A percentile compares a stretch with the other conserved stretches of the same genome.
phyloP scores from a whole-genome alignment of 2,329 filamentous ascomycete genomes.

The Talaromyces sp. region DNA sequence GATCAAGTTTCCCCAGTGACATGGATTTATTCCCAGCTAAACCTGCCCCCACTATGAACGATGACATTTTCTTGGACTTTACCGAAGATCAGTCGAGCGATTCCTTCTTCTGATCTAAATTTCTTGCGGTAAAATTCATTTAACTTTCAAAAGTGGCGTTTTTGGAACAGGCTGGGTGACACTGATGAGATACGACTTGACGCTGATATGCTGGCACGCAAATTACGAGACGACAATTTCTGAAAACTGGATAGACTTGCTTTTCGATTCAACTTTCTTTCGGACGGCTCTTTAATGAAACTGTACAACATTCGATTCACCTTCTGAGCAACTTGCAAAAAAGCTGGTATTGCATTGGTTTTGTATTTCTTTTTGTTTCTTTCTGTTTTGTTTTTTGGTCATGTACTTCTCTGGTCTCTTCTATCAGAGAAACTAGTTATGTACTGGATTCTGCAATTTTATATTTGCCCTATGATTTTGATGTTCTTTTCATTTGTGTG shows the following conservation, averaged over 20 bases:
- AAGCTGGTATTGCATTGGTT: neutral
- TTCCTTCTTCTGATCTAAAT: conserved; percentile 4
- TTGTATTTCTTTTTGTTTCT: neutral
- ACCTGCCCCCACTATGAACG: conserved; percentile 18
- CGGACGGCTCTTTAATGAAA: conserved; percentile 9
- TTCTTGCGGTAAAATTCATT: neutral
- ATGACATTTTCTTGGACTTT: conserved; percentile 34
- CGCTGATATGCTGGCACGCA: neutral
- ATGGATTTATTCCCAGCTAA: conserved; percentile 29
- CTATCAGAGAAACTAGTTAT: neutral
- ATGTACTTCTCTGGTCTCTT: neutral
- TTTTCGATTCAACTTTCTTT: conserved; percentile 8
- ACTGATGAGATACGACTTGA: neutral
- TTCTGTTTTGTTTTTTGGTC: neutral
- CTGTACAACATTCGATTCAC: conserved; percentile 12
- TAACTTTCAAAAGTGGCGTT: neutral
- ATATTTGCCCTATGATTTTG: neutral
- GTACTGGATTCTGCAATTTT: neutral
- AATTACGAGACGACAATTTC: neutral
- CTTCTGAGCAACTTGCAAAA: neutral
- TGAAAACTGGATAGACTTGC: conserved; percentile 3
- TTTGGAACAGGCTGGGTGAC: neutral
- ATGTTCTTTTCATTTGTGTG: neutral
- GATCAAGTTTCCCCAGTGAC: conserved; percentile 27
- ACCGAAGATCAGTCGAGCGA: conserved; percentile 22